Evolutionary conservation across 257 asterid species (phyloP).

Genomic region (Lycium ferocissimum): DNA sequence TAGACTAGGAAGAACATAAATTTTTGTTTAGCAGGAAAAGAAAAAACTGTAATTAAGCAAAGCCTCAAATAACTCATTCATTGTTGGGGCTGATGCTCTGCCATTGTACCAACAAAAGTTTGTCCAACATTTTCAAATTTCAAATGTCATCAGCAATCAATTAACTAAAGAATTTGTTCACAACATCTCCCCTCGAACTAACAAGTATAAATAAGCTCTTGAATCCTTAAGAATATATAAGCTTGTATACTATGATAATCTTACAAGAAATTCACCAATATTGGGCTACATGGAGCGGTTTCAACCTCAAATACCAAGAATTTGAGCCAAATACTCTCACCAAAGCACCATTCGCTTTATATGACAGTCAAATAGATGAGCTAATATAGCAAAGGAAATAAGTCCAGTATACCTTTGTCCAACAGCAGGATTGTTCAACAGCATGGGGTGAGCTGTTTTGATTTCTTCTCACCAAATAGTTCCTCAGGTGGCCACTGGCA

Average conservation of each 20-base stretch:
- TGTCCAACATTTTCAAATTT: background rate
- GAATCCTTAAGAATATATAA: background rate
- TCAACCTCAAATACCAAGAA: background rate
- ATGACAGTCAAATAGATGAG: background rate
- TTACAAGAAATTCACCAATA: background rate
- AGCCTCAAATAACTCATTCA: background rate
- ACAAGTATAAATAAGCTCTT: background rate
- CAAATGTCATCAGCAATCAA: background rate
- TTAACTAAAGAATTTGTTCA: background rate
- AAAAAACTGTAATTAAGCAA: background rate
- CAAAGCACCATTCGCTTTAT: background rate
- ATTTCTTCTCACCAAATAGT: slow-evolving; percentile 22
- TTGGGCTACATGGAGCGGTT: too few species aligned
- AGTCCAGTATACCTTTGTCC: background rate
- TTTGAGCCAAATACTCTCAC: background rate
- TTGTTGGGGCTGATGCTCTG: background rate
- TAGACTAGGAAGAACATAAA: background rate
- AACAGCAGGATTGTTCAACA: background rate
- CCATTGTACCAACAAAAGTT: background rate
- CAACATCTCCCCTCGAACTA: background rate
- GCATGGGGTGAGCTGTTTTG: background rate
- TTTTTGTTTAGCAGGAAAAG: background rate
- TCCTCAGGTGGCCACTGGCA: background rate
- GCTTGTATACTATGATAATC: background rate
- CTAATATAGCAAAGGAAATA: background rate